phyloP scores from a whole-genome alignment of 805 yeast species.

The Debaryomyces maramus region DNA sequence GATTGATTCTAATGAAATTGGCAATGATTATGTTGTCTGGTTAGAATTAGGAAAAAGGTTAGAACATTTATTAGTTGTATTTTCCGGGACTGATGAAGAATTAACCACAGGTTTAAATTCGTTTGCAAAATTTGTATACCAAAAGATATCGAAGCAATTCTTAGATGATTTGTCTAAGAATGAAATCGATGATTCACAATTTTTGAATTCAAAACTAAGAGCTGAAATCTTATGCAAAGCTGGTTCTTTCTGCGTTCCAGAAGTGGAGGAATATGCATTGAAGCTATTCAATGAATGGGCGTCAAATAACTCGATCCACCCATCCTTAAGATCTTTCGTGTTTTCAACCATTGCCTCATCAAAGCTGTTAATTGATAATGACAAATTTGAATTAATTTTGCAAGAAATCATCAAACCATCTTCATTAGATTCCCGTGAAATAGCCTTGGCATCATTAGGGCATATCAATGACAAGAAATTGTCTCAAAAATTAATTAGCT shows the following conservation, averaged over 20 bases:
- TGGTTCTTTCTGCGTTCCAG: conserved; percentile 39
- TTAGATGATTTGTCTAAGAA: conserved; percentile 20
- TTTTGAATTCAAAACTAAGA: conserved; percentile 32
- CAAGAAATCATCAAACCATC: conserved; percentile 51
- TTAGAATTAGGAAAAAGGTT: conserved; percentile 47
- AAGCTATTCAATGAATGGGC: conserved; percentile 28
- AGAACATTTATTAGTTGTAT: conserved; percentile 36
- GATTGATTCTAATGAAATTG: conserved; percentile 27
- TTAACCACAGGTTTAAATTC: conserved; percentile 25
- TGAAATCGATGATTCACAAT: conserved; percentile 21
- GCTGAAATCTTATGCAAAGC: conserved; percentile 41
- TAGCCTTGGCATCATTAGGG: conserved; percentile 58
- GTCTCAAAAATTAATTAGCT: conserved; percentile 38
- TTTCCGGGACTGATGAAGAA: conserved; percentile 21
- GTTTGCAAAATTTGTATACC: conserved; percentile 35
- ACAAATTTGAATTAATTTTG: conserved; percentile 36
- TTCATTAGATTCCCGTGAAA: conserved; percentile 58
- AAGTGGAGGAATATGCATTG: conserved; percentile 36
- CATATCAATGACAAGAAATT: conserved; percentile 35
- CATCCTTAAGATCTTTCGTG: conserved; percentile 45
- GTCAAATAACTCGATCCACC: conserved; percentile 31
- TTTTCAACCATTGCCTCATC: conserved; percentile 44
- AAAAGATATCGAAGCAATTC: conserved; percentile 26
- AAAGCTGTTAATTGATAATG: conserved; percentile 18
- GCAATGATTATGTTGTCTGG: conserved; percentile 53